These are phyloP conservation scores for Coprinopsis marcescibilis DNA, from an alignment of 768 basidiomycete genomes.

Conservation along the genomic window DNA sequence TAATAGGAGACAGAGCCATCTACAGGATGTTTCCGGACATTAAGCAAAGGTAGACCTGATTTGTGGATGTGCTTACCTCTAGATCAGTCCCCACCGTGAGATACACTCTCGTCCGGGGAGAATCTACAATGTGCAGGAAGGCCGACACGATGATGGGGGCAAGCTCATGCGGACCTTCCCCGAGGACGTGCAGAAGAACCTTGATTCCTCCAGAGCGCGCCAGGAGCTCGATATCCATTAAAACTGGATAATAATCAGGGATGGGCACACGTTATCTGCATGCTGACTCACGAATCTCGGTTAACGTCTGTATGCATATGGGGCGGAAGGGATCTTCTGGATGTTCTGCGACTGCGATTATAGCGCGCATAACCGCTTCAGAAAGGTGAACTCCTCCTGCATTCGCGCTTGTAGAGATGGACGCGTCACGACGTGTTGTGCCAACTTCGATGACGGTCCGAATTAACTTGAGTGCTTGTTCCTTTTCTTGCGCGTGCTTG, in stretches of 20 bases:
- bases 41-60: not conserved
- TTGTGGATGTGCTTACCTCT: slow-evolving; percentile 52
- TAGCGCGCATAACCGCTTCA: slow-evolving; percentile 74
- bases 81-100: slow-evolving; percentile 80
- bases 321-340: slow-evolving; percentile 83
- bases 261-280: not conserved
- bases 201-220: slow-evolving; percentile 78
- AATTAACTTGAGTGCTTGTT: slow-evolving; percentile 88
- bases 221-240: slow-evolving; percentile 84
- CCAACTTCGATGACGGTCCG: slow-evolving; percentile 77
- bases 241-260: slow-evolving; percentile 44
- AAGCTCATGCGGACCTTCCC: slow-evolving; percentile 86
- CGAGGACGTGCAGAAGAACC: slow-evolving; percentile 77
- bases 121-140: slow-evolving; percentile 81
- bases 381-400: slow-evolving; percentile 49
- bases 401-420: slow-evolving; percentile 33
- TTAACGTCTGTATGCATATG: slow-evolving; percentile 79
- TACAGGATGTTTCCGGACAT: slow-evolving; percentile 24
- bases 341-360: slow-evolving; percentile 93
- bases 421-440: slow-evolving; percentile 46
- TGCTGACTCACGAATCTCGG: slow-evolving; percentile 72
- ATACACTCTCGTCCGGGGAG: slow-evolving; percentile 73
- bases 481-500: slow-evolving; percentile 78
- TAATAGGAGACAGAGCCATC: slow-evolving; percentile 86
- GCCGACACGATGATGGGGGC: slow-evolving; percentile 71